phyloP scores from a whole-genome alignment of 129 eudicot species.

The Flaveria robusta region DNA sequence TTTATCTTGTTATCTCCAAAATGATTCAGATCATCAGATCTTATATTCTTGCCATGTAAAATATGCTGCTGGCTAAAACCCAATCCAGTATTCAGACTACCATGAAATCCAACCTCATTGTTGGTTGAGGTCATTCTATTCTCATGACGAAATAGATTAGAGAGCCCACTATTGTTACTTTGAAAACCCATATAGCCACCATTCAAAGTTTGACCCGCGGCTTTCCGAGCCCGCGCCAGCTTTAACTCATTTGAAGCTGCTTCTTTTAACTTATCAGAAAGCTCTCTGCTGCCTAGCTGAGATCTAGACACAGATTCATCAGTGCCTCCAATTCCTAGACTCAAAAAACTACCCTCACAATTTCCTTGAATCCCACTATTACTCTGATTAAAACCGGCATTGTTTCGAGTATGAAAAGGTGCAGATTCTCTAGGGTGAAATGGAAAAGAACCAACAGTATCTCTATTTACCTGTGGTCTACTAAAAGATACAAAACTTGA shows the following conservation, averaged over 20 bases:
- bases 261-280: constrained; percentile 37
- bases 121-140: constrained; percentile 24
- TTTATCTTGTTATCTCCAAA: constrained; percentile 30
- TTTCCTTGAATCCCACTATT: constrained; percentile 35
- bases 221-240: constrained; percentile 33
- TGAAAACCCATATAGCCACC: constrained; percentile 31
- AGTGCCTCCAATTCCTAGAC: constrained; percentile 64
- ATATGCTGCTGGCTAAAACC: constrained; percentile 32
- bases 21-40: constrained; percentile 28
- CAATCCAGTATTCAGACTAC: constrained; percentile 21
- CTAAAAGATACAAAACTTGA: constrained; percentile 28
- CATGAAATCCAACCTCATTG: constrained; percentile 31
- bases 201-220: constrained; percentile 25
- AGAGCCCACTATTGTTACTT: constrained; percentile 33
- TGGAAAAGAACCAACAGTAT: constrained; percentile 11
- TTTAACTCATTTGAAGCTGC: constrained; percentile 37
- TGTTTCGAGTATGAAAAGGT: constrained; percentile 6
- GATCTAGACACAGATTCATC: constrained; percentile 27
- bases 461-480: constrained; percentile 30
- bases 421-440: constrained; percentile 27
- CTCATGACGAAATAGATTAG: constrained; percentile 19
- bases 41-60: constrained; percentile 15
- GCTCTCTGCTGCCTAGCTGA: constrained; percentile 32
- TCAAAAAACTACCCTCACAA: constrained; percentile 58
- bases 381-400: constrained; percentile 29